Evolutionary conservation across 2,329 filamentous ascomycete genomes (phyloP).

Genomic region (Elsinoe ampelina): DNA sequence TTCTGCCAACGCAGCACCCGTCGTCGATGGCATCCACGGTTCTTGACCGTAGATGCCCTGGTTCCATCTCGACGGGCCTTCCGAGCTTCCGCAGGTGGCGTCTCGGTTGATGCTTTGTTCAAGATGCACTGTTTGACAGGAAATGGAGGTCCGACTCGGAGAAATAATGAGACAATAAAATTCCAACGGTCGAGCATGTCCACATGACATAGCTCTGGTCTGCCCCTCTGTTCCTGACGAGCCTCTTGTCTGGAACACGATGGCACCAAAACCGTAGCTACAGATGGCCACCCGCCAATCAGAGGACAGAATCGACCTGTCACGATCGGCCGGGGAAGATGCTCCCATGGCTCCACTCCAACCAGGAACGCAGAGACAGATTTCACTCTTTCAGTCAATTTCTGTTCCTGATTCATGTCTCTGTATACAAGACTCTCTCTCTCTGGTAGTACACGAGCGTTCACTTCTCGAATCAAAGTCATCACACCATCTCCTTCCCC

Average conservation of each 20-base stretch:
- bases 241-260: slow-evolving; percentile 6
- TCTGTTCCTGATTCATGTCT: neutral
- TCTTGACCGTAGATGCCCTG: neutral
- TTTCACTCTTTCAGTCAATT: neutral
- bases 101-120: neutral
- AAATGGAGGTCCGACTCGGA: too few relatives aligned
- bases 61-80: neutral
- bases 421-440: neutral
- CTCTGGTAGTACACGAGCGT: neutral
- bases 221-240: slow-evolving; percentile 9
- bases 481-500: neutral
- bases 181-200: neutral
- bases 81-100: neutral
- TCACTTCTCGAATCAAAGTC: neutral
- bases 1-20: slow-evolving; percentile 10
- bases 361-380: neutral
- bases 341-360: neutral
- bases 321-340: neutral
- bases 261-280: slow-evolving; percentile 7
- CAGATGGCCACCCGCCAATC: neutral
- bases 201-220: slow-evolving; percentile 1
- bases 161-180: neutral
- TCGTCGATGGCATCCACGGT: neutral
- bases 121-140: too few relatives aligned
- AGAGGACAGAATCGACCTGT: neutral